A percentile compares a stretch with the other conserved stretches of the same genome.
These are phyloP conservation scores for Bipolaris zeicola DNA, from an alignment of 2,329 filamentous ascomycete genomes.

Conservation along the genomic window DNA sequence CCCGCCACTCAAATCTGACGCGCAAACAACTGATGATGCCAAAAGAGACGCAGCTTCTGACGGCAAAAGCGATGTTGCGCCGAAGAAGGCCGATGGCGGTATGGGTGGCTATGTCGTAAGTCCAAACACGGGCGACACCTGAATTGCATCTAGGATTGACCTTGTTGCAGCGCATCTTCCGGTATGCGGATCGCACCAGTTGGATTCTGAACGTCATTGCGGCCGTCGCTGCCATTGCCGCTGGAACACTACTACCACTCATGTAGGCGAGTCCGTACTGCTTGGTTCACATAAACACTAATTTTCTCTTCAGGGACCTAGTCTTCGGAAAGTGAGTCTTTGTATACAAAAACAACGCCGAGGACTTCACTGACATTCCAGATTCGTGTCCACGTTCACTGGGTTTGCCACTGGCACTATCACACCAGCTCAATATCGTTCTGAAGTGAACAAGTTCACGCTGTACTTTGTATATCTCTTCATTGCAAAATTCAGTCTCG, in stretches of 20 bases:
- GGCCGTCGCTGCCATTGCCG: constrained; percentile 49
- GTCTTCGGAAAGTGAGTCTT: constrained; percentile 53
- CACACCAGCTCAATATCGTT: constrained; percentile 44
- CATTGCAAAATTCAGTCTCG: constrained; percentile 66
- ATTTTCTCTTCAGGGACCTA: constrained; percentile 39
- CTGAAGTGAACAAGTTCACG: constrained; percentile 47
- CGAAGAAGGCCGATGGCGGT: constrained; percentile 20
- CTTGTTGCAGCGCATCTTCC: constrained; percentile 39
- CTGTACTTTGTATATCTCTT: constrained; percentile 75
- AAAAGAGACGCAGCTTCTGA: constrained; percentile 2
- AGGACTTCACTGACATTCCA: neutral
- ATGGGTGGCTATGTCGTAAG: constrained; percentile 34
- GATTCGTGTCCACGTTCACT: constrained; percentile 55
- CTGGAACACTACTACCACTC: constrained; percentile 54
- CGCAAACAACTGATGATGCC: constrained; percentile 11
- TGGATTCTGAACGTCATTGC: constrained; percentile 41
- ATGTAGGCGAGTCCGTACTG: constrained; percentile 38
- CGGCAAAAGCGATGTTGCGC: neutral
- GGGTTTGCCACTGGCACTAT: constrained; percentile 47
- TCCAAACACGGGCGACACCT: neutral
- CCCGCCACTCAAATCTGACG: neutral
- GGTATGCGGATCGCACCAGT: constrained; percentile 40
- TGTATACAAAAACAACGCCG: too few species aligned
- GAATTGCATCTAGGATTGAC: neutral
- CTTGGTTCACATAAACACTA: neutral